Evolutionary conservation across 192 early-diverging fungal species (phyloP).

Genomic region (Gonapodya prolifera): DNA sequence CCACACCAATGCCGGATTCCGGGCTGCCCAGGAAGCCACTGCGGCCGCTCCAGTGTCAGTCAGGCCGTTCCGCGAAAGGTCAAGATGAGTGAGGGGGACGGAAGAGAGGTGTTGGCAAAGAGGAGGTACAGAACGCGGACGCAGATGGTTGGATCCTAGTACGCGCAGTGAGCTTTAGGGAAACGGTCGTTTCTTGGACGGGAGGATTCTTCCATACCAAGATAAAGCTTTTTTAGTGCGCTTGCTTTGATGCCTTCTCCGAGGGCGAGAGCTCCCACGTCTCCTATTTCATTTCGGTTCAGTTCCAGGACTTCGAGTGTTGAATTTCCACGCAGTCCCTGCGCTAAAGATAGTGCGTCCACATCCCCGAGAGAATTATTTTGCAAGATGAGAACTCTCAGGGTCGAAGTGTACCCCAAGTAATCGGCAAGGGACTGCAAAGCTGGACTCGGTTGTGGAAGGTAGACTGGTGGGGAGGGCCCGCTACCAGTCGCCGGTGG

Average conservation of each 20-base stretch:
- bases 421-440: not conserved
- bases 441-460: not conserved
- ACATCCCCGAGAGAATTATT: not conserved
- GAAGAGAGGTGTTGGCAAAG: not conserved
- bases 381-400: not conserved
- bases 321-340: not conserved
- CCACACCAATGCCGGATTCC: not conserved
- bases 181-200: not conserved
- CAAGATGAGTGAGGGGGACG: not conserved
- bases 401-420: not conserved
- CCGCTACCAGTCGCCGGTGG: not conserved
- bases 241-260: constrained; percentile 39
- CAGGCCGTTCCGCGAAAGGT: not conserved
- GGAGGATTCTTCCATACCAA: not conserved
- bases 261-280: constrained; percentile 54
- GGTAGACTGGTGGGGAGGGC: not conserved
- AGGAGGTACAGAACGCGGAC: not conserved
- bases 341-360: not conserved
- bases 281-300: constrained; percentile 43
- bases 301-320: not conserved
- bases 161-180: not conserved
- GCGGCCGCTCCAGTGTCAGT: not conserved
- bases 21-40: not conserved
- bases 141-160: not conserved
- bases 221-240: not conserved